These are phyloP conservation scores for Phycomyces blakesleeanus DNA, from an alignment of 192 early-diverging fungal species.

Conservation along the genomic window DNA sequence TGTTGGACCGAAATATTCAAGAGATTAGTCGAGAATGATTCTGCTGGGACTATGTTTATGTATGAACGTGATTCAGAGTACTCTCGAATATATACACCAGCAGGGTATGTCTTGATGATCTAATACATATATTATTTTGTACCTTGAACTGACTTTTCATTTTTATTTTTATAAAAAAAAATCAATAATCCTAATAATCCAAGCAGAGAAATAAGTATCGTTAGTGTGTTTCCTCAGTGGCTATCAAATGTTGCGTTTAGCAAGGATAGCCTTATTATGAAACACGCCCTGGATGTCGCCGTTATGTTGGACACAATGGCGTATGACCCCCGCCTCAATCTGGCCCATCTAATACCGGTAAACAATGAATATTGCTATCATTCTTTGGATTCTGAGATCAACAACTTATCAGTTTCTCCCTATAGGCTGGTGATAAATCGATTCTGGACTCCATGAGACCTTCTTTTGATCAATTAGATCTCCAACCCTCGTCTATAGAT, in stretches of 20 bases:
- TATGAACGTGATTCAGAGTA: conserved; percentile 1
- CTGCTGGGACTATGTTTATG: conserved; percentile 15
- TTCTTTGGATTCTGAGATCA: background rate
- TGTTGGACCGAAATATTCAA: conserved; percentile 20
- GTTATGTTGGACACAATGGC: conserved; percentile 26
- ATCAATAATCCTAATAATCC: background rate
- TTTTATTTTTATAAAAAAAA: background rate
- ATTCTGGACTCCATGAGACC: conserved; percentile 17
- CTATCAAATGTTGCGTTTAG: conserved; percentile 20
- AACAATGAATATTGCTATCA: background rate
- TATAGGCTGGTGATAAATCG: conserved; percentile 18
- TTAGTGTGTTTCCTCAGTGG: conserved; percentile 21
- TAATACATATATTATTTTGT: background rate
- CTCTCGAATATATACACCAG: background rate
- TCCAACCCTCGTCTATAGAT: conserved; percentile 23
- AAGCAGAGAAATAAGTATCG: background rate
- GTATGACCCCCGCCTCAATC: conserved; percentile 13
- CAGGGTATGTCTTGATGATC: background rate
- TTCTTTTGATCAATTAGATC: conserved; percentile 20
- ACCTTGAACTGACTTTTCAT: background rate
- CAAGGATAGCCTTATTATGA: conserved; percentile 18
- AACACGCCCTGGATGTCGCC: conserved; percentile 30
- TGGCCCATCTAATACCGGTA: conserved; percentile 22
- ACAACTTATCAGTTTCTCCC: background rate
- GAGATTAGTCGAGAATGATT: conserved; percentile 3